Percentiles rank a stretch among this genome's conserved stretches.
Evolutionary conservation across 2,329 filamentous ascomycete species (phyloP).

Genomic region (Leptographium lundbergii): DNA sequence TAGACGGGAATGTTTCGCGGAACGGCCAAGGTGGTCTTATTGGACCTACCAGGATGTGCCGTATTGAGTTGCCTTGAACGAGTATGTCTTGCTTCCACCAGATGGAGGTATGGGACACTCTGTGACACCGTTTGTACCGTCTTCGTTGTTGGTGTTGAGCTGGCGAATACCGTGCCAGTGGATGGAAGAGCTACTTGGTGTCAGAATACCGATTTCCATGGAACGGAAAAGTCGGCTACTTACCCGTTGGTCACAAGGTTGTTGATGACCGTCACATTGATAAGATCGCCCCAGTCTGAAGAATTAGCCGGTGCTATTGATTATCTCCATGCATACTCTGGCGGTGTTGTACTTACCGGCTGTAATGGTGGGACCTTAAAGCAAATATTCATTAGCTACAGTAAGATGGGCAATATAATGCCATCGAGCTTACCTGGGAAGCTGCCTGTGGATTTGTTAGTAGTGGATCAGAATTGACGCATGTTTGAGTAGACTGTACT

Average conservation of each 20-base stretch:
- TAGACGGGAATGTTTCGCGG: not conserved
- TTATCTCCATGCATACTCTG: not conserved
- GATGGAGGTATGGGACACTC: constrained; percentile 28
- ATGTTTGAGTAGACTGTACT: not conserved
- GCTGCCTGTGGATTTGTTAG: not conserved
- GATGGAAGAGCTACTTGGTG: constrained; percentile 23
- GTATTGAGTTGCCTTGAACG: constrained; percentile 25
- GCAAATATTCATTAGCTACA: not conserved
- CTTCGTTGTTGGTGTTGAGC: constrained; percentile 28
- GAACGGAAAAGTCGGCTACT: not conserved
- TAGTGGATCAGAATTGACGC: not conserved
- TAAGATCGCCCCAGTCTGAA: constrained; percentile 33
- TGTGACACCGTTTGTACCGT: constrained; percentile 31
- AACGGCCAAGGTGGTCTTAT: not conserved
- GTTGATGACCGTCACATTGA: constrained; percentile 53
- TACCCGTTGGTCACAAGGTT: constrained; percentile 34
- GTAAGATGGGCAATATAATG: not conserved
- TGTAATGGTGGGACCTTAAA: not conserved
- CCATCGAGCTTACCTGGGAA: constrained; percentile 1
- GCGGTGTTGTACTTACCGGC: constrained; percentile 1
- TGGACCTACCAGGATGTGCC: constrained; percentile 16
- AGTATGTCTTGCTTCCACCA: constrained; percentile 19
- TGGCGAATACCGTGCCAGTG: constrained; percentile 37
- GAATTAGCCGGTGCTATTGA: not conserved
- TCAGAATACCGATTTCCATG: not conserved